These are phyloP conservation scores for Sordariomycetes sp. DNA, from an alignment of 2,329 filamentous ascomycete species.

Conservation along the genomic window DNA sequence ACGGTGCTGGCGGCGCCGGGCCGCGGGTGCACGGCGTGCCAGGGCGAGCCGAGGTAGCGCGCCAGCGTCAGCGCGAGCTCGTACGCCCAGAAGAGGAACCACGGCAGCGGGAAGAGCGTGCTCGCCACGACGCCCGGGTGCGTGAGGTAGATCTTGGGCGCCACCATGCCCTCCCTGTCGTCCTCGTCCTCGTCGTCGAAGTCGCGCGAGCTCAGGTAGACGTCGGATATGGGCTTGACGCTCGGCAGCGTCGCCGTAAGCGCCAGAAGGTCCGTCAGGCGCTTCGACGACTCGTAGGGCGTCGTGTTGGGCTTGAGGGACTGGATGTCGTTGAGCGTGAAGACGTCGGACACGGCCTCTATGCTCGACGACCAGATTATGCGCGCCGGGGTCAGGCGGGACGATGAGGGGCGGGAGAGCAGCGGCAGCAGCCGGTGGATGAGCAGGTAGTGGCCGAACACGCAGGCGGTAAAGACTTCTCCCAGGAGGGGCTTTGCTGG, in stretches of 20 bases:
- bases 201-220: conserved; percentile 39
- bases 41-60: conserved; percentile 75
- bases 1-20: conserved; percentile 66
- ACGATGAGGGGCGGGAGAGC: conserved; percentile 41
- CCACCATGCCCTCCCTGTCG: conserved; percentile 8
- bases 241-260: conserved; percentile 63
- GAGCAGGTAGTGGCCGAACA: conserved; percentile 92
- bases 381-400: conserved; percentile 50
- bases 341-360: conserved; percentile 48
- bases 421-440: conserved; percentile 71
- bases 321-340: conserved; percentile 68
- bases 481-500: conserved; percentile 53
- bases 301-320: conserved; percentile 43
- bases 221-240: conserved; percentile 43
- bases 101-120: conserved; percentile 65
- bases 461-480: conserved; percentile 80
- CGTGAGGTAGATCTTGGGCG: conserved; percentile 62
- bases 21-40: conserved; percentile 75
- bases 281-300: conserved; percentile 82
- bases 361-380: conserved; percentile 85
- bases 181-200: conserved; percentile 6
- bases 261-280: conserved; percentile 75
- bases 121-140: conserved; percentile 87
- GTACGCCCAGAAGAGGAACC: conserved; percentile 63
- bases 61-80: conserved; percentile 57